Percentiles rank a stretch among this genome's conserved stretches.
Evolutionary conservation across 352 stramenopile genomes (phyloP).

Genomic region (Phytophthora pistaciae): DNA sequence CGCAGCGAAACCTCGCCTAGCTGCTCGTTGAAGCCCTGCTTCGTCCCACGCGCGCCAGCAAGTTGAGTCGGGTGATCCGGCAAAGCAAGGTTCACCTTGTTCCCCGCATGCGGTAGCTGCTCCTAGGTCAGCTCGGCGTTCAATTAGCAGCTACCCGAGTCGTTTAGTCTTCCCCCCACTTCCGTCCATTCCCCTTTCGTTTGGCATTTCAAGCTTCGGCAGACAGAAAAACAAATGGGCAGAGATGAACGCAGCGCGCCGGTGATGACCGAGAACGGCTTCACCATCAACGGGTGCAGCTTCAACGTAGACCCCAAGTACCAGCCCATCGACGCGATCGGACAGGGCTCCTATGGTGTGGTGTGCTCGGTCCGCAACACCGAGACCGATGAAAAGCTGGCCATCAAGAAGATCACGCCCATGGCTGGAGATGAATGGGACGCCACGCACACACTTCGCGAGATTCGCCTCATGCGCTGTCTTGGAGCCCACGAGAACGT

Average conservation of each 20-base stretch:
- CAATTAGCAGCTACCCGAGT: background rate
- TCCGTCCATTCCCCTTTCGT: background rate
- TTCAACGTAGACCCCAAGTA: conserved; percentile 90
- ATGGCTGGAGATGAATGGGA: conserved; percentile 92
- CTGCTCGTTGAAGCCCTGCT: conserved; percentile 21
- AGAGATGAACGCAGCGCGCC: conserved; percentile 70
- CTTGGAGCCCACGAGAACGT: conserved; percentile 93
- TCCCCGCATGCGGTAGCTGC: conserved; percentile 39
- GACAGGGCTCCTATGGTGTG: conserved; percentile 95
- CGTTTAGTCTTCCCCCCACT: background rate
- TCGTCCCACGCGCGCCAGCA: conserved; percentile 20
- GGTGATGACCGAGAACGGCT: conserved; percentile 75
- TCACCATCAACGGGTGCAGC: conserved; percentile 85
- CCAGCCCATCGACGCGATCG: conserved; percentile 87
- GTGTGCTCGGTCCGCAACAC: conserved; percentile 91
- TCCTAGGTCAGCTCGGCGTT: conserved; percentile 9
- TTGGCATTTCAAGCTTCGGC: background rate
- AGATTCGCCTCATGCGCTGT: conserved; percentile 92
- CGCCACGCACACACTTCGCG: conserved; percentile 90
- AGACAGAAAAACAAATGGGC: conserved; percentile 42
- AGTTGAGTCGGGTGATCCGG: conserved; percentile 16
- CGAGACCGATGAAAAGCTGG: conserved; percentile 83
- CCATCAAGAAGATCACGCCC: conserved; percentile 94
- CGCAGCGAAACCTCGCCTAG: conserved; percentile 25
- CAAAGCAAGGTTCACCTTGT: conserved; percentile 46